Percentiles rank a stretch among this genome's conserved stretches.
phyloP scores from a whole-genome alignment of 768 basidiomycete species.

The Rhodotorula paludigena region DNA sequence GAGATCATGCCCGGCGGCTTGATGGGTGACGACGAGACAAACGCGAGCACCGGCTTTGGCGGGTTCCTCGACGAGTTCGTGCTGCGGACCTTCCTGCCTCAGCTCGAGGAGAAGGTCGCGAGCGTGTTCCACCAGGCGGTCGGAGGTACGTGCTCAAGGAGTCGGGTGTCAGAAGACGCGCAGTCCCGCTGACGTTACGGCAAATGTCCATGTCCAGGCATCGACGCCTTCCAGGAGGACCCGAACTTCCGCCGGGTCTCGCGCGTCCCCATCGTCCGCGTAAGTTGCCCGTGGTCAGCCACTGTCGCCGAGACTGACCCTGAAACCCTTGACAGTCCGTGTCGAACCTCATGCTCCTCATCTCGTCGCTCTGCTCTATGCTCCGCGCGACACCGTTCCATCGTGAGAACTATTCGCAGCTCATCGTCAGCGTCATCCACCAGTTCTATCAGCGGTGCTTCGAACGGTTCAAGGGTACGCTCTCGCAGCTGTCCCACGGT shows the following conservation, averaged over 20 bases:
- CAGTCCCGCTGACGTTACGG: no score
- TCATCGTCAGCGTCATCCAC: slow-evolving; percentile 87
- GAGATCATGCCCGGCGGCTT: slow-evolving; percentile 59
- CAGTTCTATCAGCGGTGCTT: slow-evolving; percentile 95
- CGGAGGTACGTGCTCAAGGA: slow-evolving; percentile 44
- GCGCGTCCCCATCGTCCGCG: slow-evolving; percentile 71
- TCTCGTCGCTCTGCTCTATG: slow-evolving; percentile 89
- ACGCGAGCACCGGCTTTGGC: slow-evolving; percentile 39
- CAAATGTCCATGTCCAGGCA: slow-evolving; percentile 54
- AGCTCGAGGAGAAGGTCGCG: slow-evolving; percentile 88
- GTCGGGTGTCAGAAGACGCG: no score
- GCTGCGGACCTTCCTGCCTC: slow-evolving; percentile 82
- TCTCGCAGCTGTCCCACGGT: background rate
- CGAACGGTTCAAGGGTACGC: slow-evolving; percentile 67
- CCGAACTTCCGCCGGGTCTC: slow-evolving; percentile 62
- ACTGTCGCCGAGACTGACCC: no score
- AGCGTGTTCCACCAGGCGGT: slow-evolving; percentile 79
- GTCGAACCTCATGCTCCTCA: slow-evolving; percentile 76
- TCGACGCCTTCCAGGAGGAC: slow-evolving; percentile 84
- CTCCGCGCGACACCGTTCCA: slow-evolving; percentile 87
- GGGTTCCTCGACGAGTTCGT: slow-evolving; percentile 59
- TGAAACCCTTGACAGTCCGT: slow-evolving; percentile 61
- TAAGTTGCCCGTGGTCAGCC: slow-evolving; percentile 43
- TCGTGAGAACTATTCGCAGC: slow-evolving; percentile 84
- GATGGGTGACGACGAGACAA: slow-evolving; percentile 33